Base-by-base conservation (phyloP, 371 early-diverging fungal genomes). In the Chytridium lagenaria region DNA sequence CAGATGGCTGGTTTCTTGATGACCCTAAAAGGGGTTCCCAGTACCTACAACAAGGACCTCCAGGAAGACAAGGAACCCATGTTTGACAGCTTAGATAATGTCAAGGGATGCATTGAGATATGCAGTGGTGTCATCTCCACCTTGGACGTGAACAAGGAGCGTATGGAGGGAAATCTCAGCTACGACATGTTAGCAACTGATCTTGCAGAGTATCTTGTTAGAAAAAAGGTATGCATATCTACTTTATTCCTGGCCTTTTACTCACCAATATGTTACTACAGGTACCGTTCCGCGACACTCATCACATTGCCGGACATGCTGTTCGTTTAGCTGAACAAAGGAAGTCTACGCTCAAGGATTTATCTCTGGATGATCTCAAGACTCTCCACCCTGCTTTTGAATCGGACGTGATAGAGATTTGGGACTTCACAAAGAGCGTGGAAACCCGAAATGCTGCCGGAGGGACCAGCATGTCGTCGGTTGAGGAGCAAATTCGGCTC, bases 11-110 rank as follows among this genome's bases (percentile, higher is more conserved):
- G 96, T 15, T 96, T 98, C 81, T 89, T 98, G 91, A 97, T 97
- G 96, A 92, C 96, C 5, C 88, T 93, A 88, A 97, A 97, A 87
- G 97, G 97, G 15, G 85, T 95, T 59, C 97, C 98, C 10, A 93
- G 93, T 80, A 95, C 98, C 15, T 98, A 98, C 86, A 98, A 98
- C 89, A 97, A 97, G 85, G 98, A 97, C 80, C 88, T 98, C 76
- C 98, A 98, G 82, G 98, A 97, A 84, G 98, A 97, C 82, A 98
- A 98, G 85, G 97, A 97, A 79, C 96, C 97, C 36, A 89, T 98
- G 88, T 97, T 98, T 83, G 97, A 97, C 74, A 91, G 97, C 23
- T 90, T 87, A 7, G 95, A 96, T 77, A 97, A 94, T 0, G 78
- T 97, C 38, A 83, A 89, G 51, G 94, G 93, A 0, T 94, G 94